These are phyloP conservation scores for Cordyceps cateniannulata DNA, from an alignment of 2,329 filamentous ascomycete genomes.

Conservation along the genomic window DNA sequence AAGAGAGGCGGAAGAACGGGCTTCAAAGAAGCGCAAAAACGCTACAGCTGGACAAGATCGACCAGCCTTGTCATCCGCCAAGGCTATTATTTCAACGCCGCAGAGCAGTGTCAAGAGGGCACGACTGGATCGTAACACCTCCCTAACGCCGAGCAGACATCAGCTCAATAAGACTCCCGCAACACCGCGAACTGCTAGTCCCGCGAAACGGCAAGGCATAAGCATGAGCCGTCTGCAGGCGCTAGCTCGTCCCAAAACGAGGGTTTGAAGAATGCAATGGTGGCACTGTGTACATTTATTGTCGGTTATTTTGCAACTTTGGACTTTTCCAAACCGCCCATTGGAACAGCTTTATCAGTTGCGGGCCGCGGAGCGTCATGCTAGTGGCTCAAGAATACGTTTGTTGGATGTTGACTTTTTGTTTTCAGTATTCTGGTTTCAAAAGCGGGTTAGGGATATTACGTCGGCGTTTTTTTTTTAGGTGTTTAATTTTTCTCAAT, in stretches of 20 bases:
- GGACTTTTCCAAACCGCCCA: neutral
- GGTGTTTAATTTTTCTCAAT: neutral
- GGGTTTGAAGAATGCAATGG: conserved; percentile 30
- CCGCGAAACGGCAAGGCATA: conserved; percentile 45
- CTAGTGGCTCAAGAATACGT: neutral
- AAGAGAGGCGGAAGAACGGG: conserved; percentile 40
- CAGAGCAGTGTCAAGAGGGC: conserved; percentile 29
- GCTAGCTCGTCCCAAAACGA: conserved; percentile 54
- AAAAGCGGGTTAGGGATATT: conserved; percentile 5
- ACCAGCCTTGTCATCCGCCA: conserved; percentile 45
- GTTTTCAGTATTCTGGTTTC: neutral
- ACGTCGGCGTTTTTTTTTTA: conserved; percentile 5
- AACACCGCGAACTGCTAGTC: conserved; percentile 29
- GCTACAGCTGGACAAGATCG: conserved; percentile 40
- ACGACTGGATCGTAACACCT: conserved; percentile 21
- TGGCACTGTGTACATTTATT: conserved; percentile 5
- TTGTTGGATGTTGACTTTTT: neutral
- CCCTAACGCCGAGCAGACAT: conserved; percentile 18
- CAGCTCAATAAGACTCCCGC: conserved; percentile 14
- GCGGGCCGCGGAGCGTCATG: neutral
- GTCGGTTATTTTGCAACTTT: neutral
- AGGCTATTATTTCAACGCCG: conserved; percentile 33
- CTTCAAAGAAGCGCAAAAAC: conserved; percentile 53
- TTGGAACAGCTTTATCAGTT: neutral
- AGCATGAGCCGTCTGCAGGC: conserved; percentile 55